Conservation (phyloP, 306 rosid genomes). For the Prunus salicina region DNA sequence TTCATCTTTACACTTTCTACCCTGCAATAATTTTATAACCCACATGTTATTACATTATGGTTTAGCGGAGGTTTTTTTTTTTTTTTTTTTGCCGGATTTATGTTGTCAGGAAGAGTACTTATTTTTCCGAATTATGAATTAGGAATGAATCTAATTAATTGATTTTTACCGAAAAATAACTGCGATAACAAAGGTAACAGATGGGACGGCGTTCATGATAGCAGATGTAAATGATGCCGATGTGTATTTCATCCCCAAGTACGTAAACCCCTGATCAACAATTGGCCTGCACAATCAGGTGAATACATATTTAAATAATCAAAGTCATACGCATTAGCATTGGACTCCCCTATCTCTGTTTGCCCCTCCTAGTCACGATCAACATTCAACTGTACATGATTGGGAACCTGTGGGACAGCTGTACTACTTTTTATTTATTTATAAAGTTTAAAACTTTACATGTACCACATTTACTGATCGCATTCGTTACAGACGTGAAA, state of each 20-base stretch:
- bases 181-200: slow-evolving; percentile 61
- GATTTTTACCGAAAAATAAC: slow-evolving; percentile 45
- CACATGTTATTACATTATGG: no score
- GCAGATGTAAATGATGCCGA: slow-evolving; percentile 74
- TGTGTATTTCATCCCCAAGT: slow-evolving; percentile 67
- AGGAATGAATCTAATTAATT: neutral
- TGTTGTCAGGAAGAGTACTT: neutral
- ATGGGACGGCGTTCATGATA: slow-evolving; percentile 66
- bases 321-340: no score
- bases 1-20: slow-evolving; percentile 34
- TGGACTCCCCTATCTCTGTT: no score
- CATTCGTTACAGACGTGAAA: neutral
- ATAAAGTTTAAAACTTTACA: no score
- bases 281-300: slow-evolving; percentile 44
- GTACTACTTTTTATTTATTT: no score
- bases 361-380: no score
- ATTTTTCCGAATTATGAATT: neutral
- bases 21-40: slow-evolving; percentile 1
- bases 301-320: no score
- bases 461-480: neutral
- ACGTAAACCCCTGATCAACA: slow-evolving; percentile 67
- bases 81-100: no score
- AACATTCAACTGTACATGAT: no score
- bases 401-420: no score
- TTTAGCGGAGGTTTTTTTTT: no score